Percentiles rank a stretch among this genome's conserved stretches.
These are phyloP conservation scores for Psilocybe sp. DNA, from an alignment of 768 basidiomycete species.

Conservation along the genomic window DNA sequence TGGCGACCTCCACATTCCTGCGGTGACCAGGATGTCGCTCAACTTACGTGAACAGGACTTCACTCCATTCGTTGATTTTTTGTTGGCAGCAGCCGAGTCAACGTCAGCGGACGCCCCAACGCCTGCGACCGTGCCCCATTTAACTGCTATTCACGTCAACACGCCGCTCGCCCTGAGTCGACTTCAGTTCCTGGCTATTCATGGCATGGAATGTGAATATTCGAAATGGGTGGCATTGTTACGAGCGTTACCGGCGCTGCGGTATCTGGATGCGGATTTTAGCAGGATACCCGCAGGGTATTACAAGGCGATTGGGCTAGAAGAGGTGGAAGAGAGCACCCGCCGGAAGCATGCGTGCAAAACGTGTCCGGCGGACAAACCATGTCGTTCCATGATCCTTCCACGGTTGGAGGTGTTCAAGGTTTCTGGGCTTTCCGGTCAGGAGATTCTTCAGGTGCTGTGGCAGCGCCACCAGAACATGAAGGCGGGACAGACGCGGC, in stretches of 20 bases:
- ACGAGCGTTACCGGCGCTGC: slow-evolving; percentile 28
- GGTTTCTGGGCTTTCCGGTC: slow-evolving; percentile 24
- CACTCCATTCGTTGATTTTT: slow-evolving; percentile 40
- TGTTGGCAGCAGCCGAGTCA: slow-evolving; percentile 19
- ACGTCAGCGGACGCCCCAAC: neutral
- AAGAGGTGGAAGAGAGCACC: too few species aligned
- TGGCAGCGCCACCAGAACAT: slow-evolving; percentile 7
- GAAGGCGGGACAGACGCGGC: neutral
- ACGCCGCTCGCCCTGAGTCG: slow-evolving; percentile 1
- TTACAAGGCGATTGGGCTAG: slow-evolving; percentile 10
- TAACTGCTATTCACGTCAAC: neutral
- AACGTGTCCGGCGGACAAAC: too few species aligned
- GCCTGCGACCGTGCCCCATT: neutral
- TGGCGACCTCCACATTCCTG: slow-evolving; percentile 44
- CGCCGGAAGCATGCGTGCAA: too few species aligned
- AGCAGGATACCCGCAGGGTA: slow-evolving; percentile 27
- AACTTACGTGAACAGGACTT: slow-evolving; percentile 57
- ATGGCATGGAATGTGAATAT: slow-evolving; percentile 39
- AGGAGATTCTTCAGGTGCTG: slow-evolving; percentile 16
- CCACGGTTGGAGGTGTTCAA: slow-evolving; percentile 26
- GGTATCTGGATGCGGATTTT: slow-evolving; percentile 43
- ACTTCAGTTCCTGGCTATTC: slow-evolving; percentile 36
- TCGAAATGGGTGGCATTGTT: slow-evolving; percentile 33
- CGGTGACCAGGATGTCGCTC: slow-evolving; percentile 40
- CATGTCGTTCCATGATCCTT: slow-evolving; percentile 10